These are phyloP conservation scores for Penicillium fimorum DNA, from an alignment of 495 filamentous ascomycete genomes.

Conservation along the genomic window DNA sequence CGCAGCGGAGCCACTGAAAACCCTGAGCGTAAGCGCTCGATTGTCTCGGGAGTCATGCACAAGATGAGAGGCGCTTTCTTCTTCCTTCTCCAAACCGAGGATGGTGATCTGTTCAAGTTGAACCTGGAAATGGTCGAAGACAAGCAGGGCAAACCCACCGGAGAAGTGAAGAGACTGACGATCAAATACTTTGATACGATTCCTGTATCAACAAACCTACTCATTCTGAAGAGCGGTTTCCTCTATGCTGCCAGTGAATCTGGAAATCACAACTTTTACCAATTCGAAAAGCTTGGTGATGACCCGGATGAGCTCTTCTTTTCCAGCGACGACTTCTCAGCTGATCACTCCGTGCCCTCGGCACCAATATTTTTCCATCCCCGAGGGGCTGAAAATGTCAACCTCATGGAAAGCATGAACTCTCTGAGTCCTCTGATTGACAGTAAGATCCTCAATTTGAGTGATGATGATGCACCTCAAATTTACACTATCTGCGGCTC, in stretches of 20 bases:
- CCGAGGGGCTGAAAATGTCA: conserved; percentile 74
- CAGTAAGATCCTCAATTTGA: conserved; percentile 84
- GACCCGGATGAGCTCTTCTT: conserved; percentile 87
- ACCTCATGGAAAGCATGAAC: conserved; percentile 79
- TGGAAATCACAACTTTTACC: conserved; percentile 93
- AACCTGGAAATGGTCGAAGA: conserved; percentile 89
- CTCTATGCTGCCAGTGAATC: conserved; percentile 90
- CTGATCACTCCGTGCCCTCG: conserved; percentile 66
- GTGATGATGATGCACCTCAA: conserved; percentile 90
- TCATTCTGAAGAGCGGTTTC: conserved; percentile 94
- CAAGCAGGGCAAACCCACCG: conserved; percentile 70
- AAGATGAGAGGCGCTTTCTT: conserved; percentile 97
- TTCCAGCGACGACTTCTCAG: conserved; percentile 76
- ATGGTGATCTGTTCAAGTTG: conserved; percentile 96
- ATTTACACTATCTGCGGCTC: conserved; percentile 91
- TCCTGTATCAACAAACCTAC: conserved; percentile 77
- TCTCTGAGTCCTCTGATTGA: conserved; percentile 89
- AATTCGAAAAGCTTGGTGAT: conserved; percentile 97
- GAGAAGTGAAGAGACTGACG: conserved; percentile 76
- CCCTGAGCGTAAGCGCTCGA: conserved; percentile 80
- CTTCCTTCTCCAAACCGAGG: conserved; percentile 91
- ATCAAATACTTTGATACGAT: conserved; percentile 99
- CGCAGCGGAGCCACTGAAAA: conserved; percentile 85
- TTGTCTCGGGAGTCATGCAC: conserved; percentile 91
- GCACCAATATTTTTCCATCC: conserved; percentile 81